Conservation (phyloP, 192 early-diverging fungal genomes). For the Backusella tarrabulga region DNA sequence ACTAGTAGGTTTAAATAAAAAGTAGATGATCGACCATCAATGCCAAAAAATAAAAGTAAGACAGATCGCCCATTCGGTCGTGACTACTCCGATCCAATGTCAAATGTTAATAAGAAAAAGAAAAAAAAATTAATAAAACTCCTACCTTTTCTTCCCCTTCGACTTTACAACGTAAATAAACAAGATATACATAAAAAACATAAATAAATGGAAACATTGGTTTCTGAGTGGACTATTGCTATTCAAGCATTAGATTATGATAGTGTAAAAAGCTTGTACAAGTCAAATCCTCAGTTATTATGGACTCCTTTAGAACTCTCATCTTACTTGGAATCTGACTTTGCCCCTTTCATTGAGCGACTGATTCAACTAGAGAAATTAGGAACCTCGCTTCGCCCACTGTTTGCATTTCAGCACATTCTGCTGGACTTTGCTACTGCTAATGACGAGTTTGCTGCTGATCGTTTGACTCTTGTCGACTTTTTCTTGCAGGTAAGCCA, state of each 20-base stretch:
- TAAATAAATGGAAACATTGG: not conserved
- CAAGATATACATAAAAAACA: not conserved
- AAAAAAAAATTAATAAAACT: not conserved
- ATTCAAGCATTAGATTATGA: conserved; percentile 16
- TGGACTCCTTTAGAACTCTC: conserved; percentile 7
- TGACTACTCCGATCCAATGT: not conserved
- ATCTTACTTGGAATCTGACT: conserved; percentile 10
- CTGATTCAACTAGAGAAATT: conserved; percentile 1
- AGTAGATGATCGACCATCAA: too few relatives aligned
- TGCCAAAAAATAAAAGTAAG: too few relatives aligned
- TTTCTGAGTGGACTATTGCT: conserved; percentile 14
- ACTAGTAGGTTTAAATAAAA: too few relatives aligned
- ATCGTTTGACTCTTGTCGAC: conserved; percentile 6
- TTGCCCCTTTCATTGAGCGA: conserved; percentile 5
- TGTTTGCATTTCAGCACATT: conserved; percentile 16
- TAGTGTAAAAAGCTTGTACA: not conserved
- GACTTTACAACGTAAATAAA: too few relatives aligned
- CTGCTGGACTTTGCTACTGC: not conserved
- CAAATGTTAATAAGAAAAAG: not conserved
- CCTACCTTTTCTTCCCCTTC: not conserved
- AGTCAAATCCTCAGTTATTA: conserved; percentile 10
- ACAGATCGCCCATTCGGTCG: too few relatives aligned
- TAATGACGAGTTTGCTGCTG: conserved; percentile 5
- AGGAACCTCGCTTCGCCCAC: conserved; percentile 2
- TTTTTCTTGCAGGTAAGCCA: conserved; percentile 15